Percentiles rank a stretch among this genome's conserved stretches.
These are phyloP conservation scores for Phytophthora lateralis DNA, from an alignment of 352 stramenopile species.

Conservation along the genomic window DNA sequence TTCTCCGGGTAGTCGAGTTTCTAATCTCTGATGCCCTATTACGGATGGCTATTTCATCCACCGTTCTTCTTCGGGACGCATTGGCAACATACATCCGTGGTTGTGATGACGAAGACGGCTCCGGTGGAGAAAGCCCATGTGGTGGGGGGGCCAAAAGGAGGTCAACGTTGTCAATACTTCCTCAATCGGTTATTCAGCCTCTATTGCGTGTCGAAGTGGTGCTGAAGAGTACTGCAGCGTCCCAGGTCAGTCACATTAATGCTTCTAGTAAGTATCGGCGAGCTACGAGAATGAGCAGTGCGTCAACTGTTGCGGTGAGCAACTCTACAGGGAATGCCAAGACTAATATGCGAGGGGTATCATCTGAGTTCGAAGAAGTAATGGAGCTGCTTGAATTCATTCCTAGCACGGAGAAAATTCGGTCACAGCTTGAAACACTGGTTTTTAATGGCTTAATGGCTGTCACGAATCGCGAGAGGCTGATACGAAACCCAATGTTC, in stretches of 20 bases:
- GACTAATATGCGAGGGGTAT: not conserved
- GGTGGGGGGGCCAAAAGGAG: constrained; percentile 6
- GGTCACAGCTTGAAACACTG: constrained; percentile 70
- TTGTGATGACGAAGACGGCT: constrained; percentile 5
- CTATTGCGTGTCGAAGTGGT: constrained; percentile 82
- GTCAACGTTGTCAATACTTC: not conserved
- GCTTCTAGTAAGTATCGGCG: not conserved
- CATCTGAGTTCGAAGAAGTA: not conserved
- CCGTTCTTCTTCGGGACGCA: constrained; percentile 40
- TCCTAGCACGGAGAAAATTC: constrained; percentile 57
- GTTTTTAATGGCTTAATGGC: constrained; percentile 72
- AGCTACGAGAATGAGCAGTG: constrained; percentile 6
- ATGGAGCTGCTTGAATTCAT: constrained; percentile 55
- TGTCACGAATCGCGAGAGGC: constrained; percentile 63
- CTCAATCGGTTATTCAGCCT: constrained; percentile 17
- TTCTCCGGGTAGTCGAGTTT: constrained; percentile 93
- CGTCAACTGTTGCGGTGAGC: not conserved
- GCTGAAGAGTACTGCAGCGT: constrained; percentile 9
- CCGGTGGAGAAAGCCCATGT: constrained; percentile 1
- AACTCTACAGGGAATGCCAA: not conserved
- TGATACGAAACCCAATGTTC: constrained; percentile 73
- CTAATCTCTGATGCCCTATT: constrained; percentile 82
- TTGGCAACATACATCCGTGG: constrained; percentile 50
- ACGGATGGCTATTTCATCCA: constrained; percentile 69
- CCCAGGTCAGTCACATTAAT: not conserved